Percentiles rank a stretch among this genome's conserved stretches.
Conservation (phyloP, 192 early-diverging fungal species). For the Umbelopsis sp. region DNA sequence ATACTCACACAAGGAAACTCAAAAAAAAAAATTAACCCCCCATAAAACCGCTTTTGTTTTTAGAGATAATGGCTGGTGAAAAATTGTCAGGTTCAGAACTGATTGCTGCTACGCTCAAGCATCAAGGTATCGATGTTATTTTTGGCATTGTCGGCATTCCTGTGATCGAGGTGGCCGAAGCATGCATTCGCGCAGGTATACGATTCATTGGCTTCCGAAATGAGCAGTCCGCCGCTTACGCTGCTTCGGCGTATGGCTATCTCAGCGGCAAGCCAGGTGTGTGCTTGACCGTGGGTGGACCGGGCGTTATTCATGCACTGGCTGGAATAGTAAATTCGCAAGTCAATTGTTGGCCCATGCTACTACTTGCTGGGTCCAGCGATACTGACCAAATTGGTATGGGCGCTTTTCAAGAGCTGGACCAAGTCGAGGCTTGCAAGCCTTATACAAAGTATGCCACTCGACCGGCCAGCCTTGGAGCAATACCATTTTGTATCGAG, state of each 20-base stretch:
- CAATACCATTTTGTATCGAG: conserved; percentile 57
- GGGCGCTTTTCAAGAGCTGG: conserved; percentile 75
- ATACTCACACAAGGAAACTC: not conserved
- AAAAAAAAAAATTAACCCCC: not conserved
- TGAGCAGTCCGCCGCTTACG: conserved; percentile 77
- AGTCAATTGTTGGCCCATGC: conserved; percentile 71
- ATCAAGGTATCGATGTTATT: conserved; percentile 61
- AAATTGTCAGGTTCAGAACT: conserved; percentile 58
- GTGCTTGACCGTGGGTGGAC: conserved; percentile 70
- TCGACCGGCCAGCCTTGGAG: conserved; percentile 48
- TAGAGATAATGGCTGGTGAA: not conserved
- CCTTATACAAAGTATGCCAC: conserved; percentile 65
- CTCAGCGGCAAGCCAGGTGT: conserved; percentile 66
- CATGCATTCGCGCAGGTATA: conserved; percentile 67
- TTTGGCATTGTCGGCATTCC: conserved; percentile 84
- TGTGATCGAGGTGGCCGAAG: conserved; percentile 77
- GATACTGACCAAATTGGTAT: conserved; percentile 56
- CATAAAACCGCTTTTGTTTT: not conserved
- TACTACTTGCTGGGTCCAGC: conserved; percentile 65
- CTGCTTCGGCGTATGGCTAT: conserved; percentile 64
- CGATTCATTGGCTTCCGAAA: conserved; percentile 73
- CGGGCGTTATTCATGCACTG: conserved; percentile 73
- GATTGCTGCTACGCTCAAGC: conserved; percentile 59
- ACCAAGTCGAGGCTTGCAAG: conserved; percentile 65
- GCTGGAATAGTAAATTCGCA: conserved; percentile 72